Conservation (phyloP, 305 asterid species). For the Salvia sclarea region DNA sequence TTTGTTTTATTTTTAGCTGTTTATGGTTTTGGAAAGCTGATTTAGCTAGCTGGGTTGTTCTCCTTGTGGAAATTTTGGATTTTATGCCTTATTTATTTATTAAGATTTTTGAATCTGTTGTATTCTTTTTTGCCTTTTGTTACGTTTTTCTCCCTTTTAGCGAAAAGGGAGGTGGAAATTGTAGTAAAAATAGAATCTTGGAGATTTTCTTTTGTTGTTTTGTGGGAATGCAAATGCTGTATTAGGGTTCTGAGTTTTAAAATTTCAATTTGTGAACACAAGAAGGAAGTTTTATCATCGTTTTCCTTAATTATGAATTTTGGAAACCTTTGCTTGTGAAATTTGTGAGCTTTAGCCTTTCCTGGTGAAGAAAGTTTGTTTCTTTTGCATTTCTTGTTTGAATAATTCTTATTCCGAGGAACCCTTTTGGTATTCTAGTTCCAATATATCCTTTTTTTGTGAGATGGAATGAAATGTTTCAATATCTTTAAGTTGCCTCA, state of each 20-base stretch:
- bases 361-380: neutral
- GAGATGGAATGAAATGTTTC: constrained; percentile 2
- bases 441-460: neutral
- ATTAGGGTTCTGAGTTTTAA: neutral
- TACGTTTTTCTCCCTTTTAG: neutral
- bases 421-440: neutral
- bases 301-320: neutral
- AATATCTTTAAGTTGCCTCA: neutral
- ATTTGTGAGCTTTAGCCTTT: constrained; percentile 2
- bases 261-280: neutral
- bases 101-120: constrained; percentile 3
- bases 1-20: neutral
- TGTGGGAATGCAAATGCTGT: neutral
- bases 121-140: neutral
- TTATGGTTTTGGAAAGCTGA: neutral
- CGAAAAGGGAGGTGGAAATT: neutral
- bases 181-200: neutral
- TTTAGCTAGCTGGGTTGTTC: neutral
- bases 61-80: no score
- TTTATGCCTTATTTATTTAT: no score
- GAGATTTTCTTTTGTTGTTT: neutral
- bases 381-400: neutral
- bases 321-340: neutral
- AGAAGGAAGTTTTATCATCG: neutral
- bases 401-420: neutral